phyloP scores from a whole-genome alignment of 768 basidiomycete species.

The Hericium coralloides region DNA sequence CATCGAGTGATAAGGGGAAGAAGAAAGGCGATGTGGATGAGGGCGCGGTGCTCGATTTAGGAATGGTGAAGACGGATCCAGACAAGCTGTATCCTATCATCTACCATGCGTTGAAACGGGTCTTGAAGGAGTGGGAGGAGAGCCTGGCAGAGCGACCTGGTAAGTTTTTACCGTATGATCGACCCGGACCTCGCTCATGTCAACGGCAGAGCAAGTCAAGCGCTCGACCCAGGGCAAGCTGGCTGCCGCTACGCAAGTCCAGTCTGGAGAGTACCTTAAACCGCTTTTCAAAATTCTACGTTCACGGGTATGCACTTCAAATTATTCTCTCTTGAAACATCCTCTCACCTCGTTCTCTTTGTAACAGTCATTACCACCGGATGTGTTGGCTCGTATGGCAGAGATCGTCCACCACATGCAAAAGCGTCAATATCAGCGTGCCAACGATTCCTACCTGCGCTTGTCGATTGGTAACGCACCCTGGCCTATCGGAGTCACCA shows the following conservation, averaged over 20 bases:
- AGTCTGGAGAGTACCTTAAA: slow-evolving; percentile 94
- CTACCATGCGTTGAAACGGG: slow-evolving; percentile 89
- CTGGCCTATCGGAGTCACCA: slow-evolving; percentile 99
- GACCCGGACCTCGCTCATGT: slow-evolving; percentile 1
- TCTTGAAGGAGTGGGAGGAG: slow-evolving; percentile 93
- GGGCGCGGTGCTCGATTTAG: slow-evolving; percentile 56
- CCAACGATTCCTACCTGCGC: slow-evolving; percentile 95
- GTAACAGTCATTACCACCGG: slow-evolving; percentile 61
- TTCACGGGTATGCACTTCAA: slow-evolving; percentile 57
- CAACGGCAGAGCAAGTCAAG: slow-evolving; percentile 63
- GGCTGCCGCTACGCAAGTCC: slow-evolving; percentile 91
- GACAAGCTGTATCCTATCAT: slow-evolving; percentile 96
- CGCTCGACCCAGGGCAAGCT: slow-evolving; percentile 86
- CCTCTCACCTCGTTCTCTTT: neutral
- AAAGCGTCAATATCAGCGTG: slow-evolving; percentile 86
- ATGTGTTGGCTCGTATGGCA: slow-evolving; percentile 78
- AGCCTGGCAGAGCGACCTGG: slow-evolving; percentile 92
- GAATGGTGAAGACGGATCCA: slow-evolving; percentile 79
- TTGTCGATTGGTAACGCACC: slow-evolving; percentile 97
- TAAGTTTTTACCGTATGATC: slow-evolving; percentile 23
- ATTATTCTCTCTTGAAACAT: neutral
- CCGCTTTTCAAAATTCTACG: slow-evolving; percentile 89
- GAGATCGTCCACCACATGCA: slow-evolving; percentile 98
- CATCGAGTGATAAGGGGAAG: slow-evolving; percentile 42
- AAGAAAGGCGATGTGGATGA: slow-evolving; percentile 43